These are phyloP conservation scores for Penicillium canescens DNA, from an alignment of 495 filamentous ascomycete genomes.

Conservation along the genomic window DNA sequence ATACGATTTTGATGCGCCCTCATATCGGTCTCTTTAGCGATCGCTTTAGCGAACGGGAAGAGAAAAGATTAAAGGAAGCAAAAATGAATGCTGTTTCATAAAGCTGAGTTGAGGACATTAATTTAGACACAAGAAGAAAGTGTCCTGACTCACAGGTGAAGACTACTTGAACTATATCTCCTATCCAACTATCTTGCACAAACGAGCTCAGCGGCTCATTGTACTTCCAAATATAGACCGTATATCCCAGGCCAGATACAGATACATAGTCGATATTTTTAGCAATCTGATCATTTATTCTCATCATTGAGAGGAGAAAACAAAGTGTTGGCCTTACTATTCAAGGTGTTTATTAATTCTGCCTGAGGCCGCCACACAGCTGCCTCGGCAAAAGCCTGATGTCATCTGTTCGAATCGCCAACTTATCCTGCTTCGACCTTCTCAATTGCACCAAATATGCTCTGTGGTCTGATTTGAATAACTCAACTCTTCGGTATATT, in stretches of 20 bases:
- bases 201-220: too few relatives aligned
- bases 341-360: background rate
- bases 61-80: conserved; percentile 21
- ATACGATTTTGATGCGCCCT: conserved; percentile 65
- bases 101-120: too few relatives aligned
- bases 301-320: too few relatives aligned
- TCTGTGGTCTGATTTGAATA: background rate
- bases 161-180: too few relatives aligned
- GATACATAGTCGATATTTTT: too few relatives aligned
- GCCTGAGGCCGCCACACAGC: conserved; percentile 3
- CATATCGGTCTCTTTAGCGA: conserved; percentile 64
- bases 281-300: too few relatives aligned
- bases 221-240: too few relatives aligned
- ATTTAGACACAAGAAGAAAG: too few relatives aligned
- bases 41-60: conserved; percentile 60
- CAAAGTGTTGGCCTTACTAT: too few relatives aligned
- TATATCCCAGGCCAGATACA: too few relatives aligned
- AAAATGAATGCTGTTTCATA: background rate
- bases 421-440: conserved; percentile 1
- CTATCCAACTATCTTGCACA: too few relatives aligned
- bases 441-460: conserved; percentile 3
- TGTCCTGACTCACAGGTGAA: too few relatives aligned
- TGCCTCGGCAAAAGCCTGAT: conserved; percentile 9
- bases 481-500: background rate
- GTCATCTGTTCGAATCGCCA: conserved; percentile 4